Base-by-base conservation (phyloP, 2,329 filamentous ascomycete species). In the Rutstroemia sp. region DNA sequence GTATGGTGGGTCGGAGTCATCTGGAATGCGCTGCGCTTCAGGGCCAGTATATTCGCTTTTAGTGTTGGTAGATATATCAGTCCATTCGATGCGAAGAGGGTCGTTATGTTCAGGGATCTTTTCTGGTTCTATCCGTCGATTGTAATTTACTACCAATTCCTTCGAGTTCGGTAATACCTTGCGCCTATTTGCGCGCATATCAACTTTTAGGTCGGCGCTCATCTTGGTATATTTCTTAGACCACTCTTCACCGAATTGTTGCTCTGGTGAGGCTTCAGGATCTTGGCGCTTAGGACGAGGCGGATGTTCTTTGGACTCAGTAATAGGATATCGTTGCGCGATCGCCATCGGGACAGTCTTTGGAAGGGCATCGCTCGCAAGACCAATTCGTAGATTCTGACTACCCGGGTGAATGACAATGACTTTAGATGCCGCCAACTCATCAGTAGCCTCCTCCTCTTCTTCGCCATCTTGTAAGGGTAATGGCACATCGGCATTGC, bases 121-220 rank as follows among this genome's bases (percentile, higher is more conserved):
- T 64, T 97, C 94, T 6, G 90, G 86, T 36, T 88, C 84, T 0
- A 85, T 88, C 48, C 89, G 82, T 53, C 88, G 83, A 72, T 99
- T 99, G 78, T 89, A 97, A 68, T 96, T 97, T 62, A 92, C 84
- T 1, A 96, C 92, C 57, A 96, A 78, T 68, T 99, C 94, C 71
- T 96, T 95, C 0, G 92, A 96, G 69, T 97, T 97, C n/a, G 94
- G 94, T 50, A 97, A 75, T 16, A 96, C 92, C 70, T 95, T 88
- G 68, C 90, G 86, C 78, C 97, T 97, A 73, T 96, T 96, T 63
- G 84, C 82, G 60, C 92, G 86, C 89, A 97, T 95, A 51, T 90
- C 88, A 2, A 86, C 75, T 73, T 95, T 96, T 59, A 99, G 82
- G 46, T 96, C 92, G 54, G 85, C 84, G 58, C 84, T 89, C 86